Percentiles rank a stretch among this genome's conserved stretches.
phyloP scores from a whole-genome alignment of 805 yeast genomes.

The Wickerhamomyces sydowiorum region DNA sequence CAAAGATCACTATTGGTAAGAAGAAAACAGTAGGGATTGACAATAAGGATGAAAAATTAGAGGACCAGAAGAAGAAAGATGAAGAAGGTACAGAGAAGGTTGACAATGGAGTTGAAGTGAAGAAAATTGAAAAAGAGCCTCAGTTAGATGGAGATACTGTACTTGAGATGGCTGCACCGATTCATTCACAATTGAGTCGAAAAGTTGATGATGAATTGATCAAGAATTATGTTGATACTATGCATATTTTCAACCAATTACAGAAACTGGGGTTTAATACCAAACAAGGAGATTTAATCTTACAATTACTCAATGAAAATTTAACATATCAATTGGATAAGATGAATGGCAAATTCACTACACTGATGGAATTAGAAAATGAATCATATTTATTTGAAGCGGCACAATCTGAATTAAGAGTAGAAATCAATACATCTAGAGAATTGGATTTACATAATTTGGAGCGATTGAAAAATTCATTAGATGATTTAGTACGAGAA shows the following conservation, averaged over 20 bases:
- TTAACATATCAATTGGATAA: slow-evolving; percentile 26
- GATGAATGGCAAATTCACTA: slow-evolving; percentile 28
- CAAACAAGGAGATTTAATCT: slow-evolving; percentile 53
- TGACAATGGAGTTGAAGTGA: neutral
- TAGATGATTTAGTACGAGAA: slow-evolving; percentile 68
- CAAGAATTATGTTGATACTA: slow-evolving; percentile 47
- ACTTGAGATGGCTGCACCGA: neutral
- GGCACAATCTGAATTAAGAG: slow-evolving; percentile 80
- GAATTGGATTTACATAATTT: slow-evolving; percentile 64
- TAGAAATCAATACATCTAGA: slow-evolving; percentile 69
- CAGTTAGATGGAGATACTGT: neutral
- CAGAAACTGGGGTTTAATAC: slow-evolving; percentile 52
- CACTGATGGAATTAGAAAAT: slow-evolving; percentile 70
- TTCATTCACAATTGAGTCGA: neutral
- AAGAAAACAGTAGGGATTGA: neutral
- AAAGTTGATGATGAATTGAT: neutral
- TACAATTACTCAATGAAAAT: slow-evolving; percentile 36
- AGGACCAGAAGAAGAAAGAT: neutral
- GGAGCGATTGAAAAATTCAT: slow-evolving; percentile 56
- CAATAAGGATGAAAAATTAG: no score
- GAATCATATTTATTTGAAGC: slow-evolving; percentile 87
- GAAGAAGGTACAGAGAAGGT: neutral
- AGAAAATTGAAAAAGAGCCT: no score
- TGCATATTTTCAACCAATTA: slow-evolving; percentile 50
- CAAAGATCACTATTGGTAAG: neutral